Percentiles rank a stretch among this genome's conserved stretches.
These are phyloP conservation scores for Dendrobium officinale DNA, from an alignment of 106 monocot species.

Conservation along the genomic window DNA sequence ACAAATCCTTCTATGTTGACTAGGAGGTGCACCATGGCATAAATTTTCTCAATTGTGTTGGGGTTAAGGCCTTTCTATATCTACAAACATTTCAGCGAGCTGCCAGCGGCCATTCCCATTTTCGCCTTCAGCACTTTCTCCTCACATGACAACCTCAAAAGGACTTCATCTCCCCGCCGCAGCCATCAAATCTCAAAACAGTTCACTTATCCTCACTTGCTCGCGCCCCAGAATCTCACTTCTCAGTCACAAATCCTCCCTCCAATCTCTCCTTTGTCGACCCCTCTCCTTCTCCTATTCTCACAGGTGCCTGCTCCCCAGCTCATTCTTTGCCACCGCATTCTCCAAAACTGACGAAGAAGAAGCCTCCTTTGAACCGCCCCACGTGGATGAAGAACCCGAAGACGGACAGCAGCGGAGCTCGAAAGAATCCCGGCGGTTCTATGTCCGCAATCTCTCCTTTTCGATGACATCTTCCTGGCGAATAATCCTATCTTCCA, in stretches of 20 bases:
- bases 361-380: not conserved
- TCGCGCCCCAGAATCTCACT: not conserved
- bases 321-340: not conserved
- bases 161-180: not conserved
- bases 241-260: not conserved
- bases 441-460: constrained; percentile 90
- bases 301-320: not conserved
- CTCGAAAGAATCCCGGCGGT: constrained; percentile 28
- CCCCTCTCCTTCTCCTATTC: not conserved
- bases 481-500: too few species aligned
- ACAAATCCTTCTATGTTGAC: too few species aligned
- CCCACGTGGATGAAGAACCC: not conserved
- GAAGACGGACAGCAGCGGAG: not conserved
- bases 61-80: too few species aligned
- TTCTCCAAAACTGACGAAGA: not conserved
- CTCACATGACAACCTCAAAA: not conserved
- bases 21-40: too few species aligned
- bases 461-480: constrained; percentile 49
- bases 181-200: not conserved
- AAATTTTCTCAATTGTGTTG: too few species aligned
- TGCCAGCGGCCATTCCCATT: too few species aligned
- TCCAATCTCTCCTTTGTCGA: not conserved
- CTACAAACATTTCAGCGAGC: too few species aligned
- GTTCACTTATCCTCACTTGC: not conserved
- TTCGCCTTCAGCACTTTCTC: not conserved